Percentiles rank a stretch among this genome's conserved stretches.
These are phyloP conservation scores for Mortierella sp. DNA, from an alignment of 371 early-diverging fungal genomes.

Conservation along the genomic window DNA sequence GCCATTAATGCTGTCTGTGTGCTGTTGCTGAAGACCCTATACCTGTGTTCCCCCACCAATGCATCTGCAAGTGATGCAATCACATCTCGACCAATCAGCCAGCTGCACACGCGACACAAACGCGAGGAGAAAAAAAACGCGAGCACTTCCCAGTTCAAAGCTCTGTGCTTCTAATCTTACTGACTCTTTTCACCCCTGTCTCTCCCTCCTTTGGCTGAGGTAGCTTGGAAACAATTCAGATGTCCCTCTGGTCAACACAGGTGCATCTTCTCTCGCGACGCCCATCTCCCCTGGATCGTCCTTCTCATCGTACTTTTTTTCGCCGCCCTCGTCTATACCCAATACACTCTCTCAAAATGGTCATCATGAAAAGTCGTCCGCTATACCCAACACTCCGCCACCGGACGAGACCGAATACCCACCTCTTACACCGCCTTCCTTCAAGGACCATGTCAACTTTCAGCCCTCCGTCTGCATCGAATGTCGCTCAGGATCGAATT, in stretches of 20 bases:
- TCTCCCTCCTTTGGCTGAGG: background rate
- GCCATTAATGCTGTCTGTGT: no score
- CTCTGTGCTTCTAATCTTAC: background rate
- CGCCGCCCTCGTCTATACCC: conserved; percentile 31
- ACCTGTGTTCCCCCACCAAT: no score
- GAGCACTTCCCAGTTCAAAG: background rate
- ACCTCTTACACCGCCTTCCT: conserved; percentile 44
- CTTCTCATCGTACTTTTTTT: conserved; percentile 45
- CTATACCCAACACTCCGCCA: conserved; percentile 49
- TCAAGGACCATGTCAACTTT: conserved; percentile 58
- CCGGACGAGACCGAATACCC: conserved; percentile 47
- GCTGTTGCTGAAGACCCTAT: no score
- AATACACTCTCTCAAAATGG: conserved; percentile 8
- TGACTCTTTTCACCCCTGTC: background rate
- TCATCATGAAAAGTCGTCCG: conserved; percentile 3
- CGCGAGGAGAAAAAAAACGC: background rate
- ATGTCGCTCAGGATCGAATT: conserved; percentile 66
- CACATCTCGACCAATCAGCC: conserved; percentile 8
- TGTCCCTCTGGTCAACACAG: conserved; percentile 57
- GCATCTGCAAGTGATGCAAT: no score
- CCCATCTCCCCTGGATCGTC: conserved; percentile 45
- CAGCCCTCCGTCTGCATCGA: conserved; percentile 72
- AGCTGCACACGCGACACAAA: conserved; percentile 21
- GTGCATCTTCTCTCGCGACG: conserved; percentile 41
- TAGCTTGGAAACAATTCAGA: conserved; percentile 72